These are phyloP conservation scores for Oryza glumipatula DNA, from an alignment of 176 grass and related monocot genomes.

Conservation along the genomic window DNA sequence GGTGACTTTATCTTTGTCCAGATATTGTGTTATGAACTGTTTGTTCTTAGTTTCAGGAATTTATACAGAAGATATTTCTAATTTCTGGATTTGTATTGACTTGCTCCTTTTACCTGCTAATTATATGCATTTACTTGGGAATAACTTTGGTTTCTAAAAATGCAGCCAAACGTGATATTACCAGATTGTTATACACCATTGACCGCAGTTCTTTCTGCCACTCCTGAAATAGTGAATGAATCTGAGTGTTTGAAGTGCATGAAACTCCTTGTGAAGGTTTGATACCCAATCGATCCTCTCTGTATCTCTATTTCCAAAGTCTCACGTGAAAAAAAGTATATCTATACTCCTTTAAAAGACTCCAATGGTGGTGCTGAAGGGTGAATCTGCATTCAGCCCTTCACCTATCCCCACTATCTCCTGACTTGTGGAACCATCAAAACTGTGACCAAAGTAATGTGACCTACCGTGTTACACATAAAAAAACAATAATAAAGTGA, in stretches of 20 bases:
- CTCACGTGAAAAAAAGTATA: no score
- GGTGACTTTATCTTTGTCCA: no score
- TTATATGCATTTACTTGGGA: constrained; percentile 7
- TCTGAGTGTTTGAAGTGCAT: constrained; percentile 40
- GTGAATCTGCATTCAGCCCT: no score
- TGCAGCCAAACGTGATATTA: constrained; percentile 35
- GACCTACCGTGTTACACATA: no score
- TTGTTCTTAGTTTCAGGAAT: background rate
- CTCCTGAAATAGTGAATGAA: constrained; percentile 26
- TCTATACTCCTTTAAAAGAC: no score
- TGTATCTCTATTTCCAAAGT: background rate
- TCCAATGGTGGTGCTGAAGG: no score
- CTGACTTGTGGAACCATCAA: no score
- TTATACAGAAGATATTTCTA: background rate
- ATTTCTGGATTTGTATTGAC: background rate
- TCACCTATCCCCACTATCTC: no score
- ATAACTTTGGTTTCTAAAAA: background rate
- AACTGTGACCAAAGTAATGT: no score
- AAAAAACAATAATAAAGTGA: no score
- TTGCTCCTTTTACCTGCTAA: background rate
- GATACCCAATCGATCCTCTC: background rate
- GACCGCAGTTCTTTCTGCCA: constrained; percentile 25
- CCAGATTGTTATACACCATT: constrained; percentile 33
- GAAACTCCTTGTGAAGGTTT: constrained; percentile 42
- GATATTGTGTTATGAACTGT: background rate